Conservation (phyloP, 768 basidiomycete genomes). For the Chalciporus chontae region DNA sequence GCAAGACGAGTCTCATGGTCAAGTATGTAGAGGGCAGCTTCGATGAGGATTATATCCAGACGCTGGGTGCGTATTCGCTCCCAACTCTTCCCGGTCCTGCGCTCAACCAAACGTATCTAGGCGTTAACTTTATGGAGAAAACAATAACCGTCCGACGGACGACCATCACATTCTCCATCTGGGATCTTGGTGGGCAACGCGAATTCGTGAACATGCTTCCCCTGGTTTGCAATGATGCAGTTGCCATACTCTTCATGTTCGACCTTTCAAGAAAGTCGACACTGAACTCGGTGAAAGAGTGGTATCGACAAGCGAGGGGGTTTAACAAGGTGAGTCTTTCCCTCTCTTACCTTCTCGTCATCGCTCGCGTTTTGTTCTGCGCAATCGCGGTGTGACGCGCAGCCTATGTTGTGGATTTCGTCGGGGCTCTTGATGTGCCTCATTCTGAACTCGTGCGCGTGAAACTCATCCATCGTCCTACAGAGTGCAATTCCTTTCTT, state of each 20-base stretch:
- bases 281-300: slow-evolving; percentile 97
- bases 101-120: slow-evolving; percentile 31
- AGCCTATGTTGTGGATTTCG: not conserved
- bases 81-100: not conserved
- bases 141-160: slow-evolving; percentile 97
- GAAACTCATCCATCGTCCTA: slow-evolving; percentile 16
- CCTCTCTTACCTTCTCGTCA: not conserved
- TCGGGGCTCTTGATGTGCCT: slow-evolving; percentile 2
- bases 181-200: slow-evolving; percentile 95
- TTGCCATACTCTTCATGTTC: slow-evolving; percentile 99
- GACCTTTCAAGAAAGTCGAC: slow-evolving; percentile 97
- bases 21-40: slow-evolving; percentile 99
- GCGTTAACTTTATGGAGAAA: slow-evolving; percentile 99
- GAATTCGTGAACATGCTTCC: slow-evolving; percentile 99
- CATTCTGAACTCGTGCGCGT: slow-evolving; percentile 2
- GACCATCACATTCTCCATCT: slow-evolving; percentile 99
- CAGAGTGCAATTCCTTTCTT: slow-evolving; percentile 98
- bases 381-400: not conserved
- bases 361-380: not conserved
- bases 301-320: slow-evolving; percentile 98
- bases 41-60: slow-evolving; percentile 99
- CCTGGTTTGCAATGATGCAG: slow-evolving; percentile 98
- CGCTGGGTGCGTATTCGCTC: slow-evolving; percentile 66
- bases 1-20: slow-evolving; percentile 99
- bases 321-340: slow-evolving; percentile 85